phyloP scores from a whole-genome alignment of 2,329 filamentous ascomycete species.

The Gaeumannomyces tritici region DNA sequence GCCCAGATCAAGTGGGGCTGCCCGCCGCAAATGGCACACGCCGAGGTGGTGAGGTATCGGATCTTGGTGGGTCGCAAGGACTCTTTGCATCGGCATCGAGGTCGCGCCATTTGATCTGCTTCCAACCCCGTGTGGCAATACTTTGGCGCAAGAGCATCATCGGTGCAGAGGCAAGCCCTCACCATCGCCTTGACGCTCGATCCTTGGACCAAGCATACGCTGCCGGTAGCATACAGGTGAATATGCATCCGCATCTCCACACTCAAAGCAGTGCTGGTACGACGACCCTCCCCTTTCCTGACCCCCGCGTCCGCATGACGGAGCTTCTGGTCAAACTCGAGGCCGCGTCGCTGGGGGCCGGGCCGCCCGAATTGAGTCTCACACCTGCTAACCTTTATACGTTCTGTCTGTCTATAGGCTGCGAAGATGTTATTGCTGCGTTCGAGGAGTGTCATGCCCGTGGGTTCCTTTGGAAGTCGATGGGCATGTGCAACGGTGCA shows the following conservation, averaged over 20 bases:
- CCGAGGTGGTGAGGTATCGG: background rate
- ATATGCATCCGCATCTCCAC: conserved; percentile 97
- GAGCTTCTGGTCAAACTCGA: background rate
- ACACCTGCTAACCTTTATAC: background rate
- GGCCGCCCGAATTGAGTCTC: background rate
- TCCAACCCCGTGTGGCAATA: background rate
- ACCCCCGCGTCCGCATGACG: background rate
- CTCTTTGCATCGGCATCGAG: background rate
- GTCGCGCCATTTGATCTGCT: background rate
- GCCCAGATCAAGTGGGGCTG: background rate
- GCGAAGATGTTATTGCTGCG: conserved; percentile 85
- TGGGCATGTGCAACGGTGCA: conserved; percentile 81
- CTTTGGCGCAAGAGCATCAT: background rate
- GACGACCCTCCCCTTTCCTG: background rate
- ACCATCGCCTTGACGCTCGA: background rate
- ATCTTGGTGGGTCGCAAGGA: background rate
- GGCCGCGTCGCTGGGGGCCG: background rate
- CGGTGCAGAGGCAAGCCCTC: background rate
- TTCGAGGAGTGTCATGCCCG: conserved; percentile 92
- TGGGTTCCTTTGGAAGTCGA: conserved; percentile 85
- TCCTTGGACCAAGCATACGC: background rate
- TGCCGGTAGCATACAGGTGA: background rate
- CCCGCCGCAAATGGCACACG: no score
- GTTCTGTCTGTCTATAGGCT: conserved; percentile 54
- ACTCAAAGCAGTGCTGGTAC: conserved; percentile 84